Base-by-base conservation (phyloP, 352 stramenopile genomes). In the Phytophthora pini region DNA sequence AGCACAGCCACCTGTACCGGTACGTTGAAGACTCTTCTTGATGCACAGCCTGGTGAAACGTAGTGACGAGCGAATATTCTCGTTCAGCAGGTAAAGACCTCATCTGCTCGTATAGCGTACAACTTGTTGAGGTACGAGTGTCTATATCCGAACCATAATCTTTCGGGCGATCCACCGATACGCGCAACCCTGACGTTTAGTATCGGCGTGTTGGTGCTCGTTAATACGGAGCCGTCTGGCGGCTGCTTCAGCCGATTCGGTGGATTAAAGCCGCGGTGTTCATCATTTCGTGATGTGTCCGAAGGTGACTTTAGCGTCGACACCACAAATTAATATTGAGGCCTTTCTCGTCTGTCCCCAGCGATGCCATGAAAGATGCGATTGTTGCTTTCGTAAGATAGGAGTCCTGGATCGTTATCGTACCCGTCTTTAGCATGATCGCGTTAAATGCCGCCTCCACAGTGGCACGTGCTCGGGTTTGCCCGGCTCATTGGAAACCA, bases 281-380 rank as follows among this genome's bases (percentile, higher is more conserved):
- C 34, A 56, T 68, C 60, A 26, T 56, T 51, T 48, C 31, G 36
- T 44, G 26, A 68, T 55, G 43, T 54, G 39, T 51, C 15, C 39
- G 11, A 31, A 22, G 20, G 13, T 22, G 48, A 31, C 58, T 49
- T 51, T 48, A 57, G 40, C 31, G 17, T 56, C 27, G 17, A 46
- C 38, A 29, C 60, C 61, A 68, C 61, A 68, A 63, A 68, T 45
- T 44, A 54, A 54, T 34, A 13, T 57, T 54, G 43, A 68, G 44
- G 44, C 9, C 22, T 48, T 26, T 24, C 26, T 51, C 38, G 61
- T 53, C 61, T 68, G 48, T 68, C 61, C 53, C 36, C 34, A 31
- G 26, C 53, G 54, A 68, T 51, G 38, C 15, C 38, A 52, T 61
- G 60, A 68, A 67, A 61, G 5, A 48, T 61, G 49, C 22, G 10